Base-by-base conservation (phyloP, 306 rosid genomes). In the Nissolia schottii region DNA sequence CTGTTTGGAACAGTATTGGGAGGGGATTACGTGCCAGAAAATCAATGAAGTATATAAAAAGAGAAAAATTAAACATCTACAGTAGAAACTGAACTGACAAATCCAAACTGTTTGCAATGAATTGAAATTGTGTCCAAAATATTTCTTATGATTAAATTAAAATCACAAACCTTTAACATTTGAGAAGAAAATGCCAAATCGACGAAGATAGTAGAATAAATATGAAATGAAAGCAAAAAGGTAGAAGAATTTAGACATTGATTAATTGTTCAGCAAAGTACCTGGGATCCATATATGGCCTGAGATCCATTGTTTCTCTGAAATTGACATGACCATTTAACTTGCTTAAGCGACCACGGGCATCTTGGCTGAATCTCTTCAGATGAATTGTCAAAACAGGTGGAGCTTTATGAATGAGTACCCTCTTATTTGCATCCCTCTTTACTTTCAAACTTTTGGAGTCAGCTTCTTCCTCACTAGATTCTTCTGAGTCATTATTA, bases 281-380 rank as follows among this genome's bases (percentile, higher is more conserved):
- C 99, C 99, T 84, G 81, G 87, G 82, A 83, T 91, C 96, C 85
- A 95, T 83, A 70, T 88, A 95, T 18, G 97, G 96, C 61, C 84
- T 84, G 61, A 95, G 91, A 83, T 95, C 89, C 78, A 95, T 76
- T 40, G 71, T 77, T 80, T 95, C 96, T 70, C 73, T 79, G 81
- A 95, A 89, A 64, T 63, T 77, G 71, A 95, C 93, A 73, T 95
- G 90, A 20, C 99, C 99, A 38, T 84, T 95, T 85, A 92, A 79
- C 83, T 95, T 91, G 82, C 90, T 95, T 51, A 91, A 74, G 79
- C 97, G 96, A 43, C 99, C 97, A 35, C 96, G 96, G 18, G 88
- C 85, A 84, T 95, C 99, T 70, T 92, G 97, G 85, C 93, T 82
- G 81, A 95, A 95, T 71, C 99, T 85, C 82, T 95, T 95, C 54